A percentile compares a stretch with the other conserved stretches of the same genome.
Conservation (phyloP, 495 filamentous ascomycete species). For the Achaetomiella virescens region DNA sequence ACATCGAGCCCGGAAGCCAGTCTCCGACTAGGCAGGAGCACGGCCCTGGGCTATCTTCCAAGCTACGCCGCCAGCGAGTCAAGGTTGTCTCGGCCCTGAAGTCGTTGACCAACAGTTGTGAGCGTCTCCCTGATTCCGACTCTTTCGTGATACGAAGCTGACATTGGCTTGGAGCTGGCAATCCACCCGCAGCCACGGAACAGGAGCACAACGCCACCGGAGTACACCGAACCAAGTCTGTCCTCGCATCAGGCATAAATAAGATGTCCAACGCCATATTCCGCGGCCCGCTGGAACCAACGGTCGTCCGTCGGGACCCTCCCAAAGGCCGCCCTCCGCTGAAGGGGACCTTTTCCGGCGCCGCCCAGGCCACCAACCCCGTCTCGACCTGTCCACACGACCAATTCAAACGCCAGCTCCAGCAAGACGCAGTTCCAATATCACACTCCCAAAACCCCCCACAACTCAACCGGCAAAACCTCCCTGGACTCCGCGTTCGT, state of each 20-base stretch:
- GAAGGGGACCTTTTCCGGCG: conserved; percentile 17
- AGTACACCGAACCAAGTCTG: conserved; percentile 18
- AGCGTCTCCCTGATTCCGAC: conserved; percentile 6
- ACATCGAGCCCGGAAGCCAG: not conserved
- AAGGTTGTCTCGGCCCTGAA: conserved; percentile 40
- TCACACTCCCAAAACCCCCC: conserved; percentile 6
- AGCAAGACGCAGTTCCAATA: conserved; percentile 16
- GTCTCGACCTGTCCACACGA: not conserved
- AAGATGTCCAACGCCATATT: conserved; percentile 42
- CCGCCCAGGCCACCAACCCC: not conserved
- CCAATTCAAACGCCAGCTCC: not conserved
- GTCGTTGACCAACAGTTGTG: conserved; percentile 42
- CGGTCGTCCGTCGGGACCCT: conserved; percentile 39
- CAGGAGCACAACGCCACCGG: not conserved
- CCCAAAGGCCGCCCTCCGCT: conserved; percentile 32
- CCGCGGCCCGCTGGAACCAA: conserved; percentile 37
- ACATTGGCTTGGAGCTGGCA: conserved; percentile 15
- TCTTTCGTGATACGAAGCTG: not conserved
- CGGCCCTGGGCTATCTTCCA: conserved; percentile 22
- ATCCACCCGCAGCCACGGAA: conserved; percentile 18
- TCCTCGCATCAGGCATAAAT: conserved; percentile 22
- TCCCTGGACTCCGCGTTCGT: conserved; percentile 39
- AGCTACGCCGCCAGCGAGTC: conserved; percentile 36
- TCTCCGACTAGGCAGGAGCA: conserved; percentile 2
- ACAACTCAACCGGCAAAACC: conserved; percentile 33